Conservation (phyloP, 2,329 filamentous ascomycete genomes). For the Rutstroemia sydowiana region DNA sequence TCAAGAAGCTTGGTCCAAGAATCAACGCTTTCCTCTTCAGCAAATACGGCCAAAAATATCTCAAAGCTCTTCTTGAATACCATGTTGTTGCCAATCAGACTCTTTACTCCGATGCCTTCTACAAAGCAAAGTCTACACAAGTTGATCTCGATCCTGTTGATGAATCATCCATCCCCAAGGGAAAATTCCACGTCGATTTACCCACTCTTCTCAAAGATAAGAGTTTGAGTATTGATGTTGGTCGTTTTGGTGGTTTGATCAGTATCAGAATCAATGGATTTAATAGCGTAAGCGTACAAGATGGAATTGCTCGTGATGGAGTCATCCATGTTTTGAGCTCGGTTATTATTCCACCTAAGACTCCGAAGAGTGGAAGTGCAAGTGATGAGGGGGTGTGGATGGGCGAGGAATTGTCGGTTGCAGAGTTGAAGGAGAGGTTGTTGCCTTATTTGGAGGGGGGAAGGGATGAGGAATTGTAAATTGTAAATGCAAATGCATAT, state of each 20-base stretch:
- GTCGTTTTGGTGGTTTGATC: conserved; percentile 58
- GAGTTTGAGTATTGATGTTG: conserved; percentile 64
- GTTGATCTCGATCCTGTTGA: conserved; percentile 18
- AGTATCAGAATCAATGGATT: conserved; percentile 71
- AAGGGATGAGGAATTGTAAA: conserved; percentile 15
- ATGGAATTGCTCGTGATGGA: conserved; percentile 69
- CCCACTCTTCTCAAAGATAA: conserved; percentile 63
- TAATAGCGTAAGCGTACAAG: conserved; percentile 55
- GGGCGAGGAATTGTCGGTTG: conserved; percentile 47
- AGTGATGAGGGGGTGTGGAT: conserved; percentile 42
- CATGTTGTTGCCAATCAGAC: conserved; percentile 68
- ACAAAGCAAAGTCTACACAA: conserved; percentile 38
- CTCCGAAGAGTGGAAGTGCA: conserved; percentile 2
- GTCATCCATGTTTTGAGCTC: conserved; percentile 70
- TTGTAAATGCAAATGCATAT: background rate
- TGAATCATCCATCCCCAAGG: conserved; percentile 21
- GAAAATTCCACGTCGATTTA: conserved; percentile 56
- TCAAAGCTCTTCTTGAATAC: conserved; percentile 72
- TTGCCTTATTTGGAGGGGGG: conserved; percentile 13
- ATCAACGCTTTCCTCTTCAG: conserved; percentile 83
- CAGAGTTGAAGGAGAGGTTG: conserved; percentile 46
- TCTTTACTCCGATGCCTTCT: conserved; percentile 78
- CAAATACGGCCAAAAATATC: conserved; percentile 66
- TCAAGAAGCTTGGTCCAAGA: conserved; percentile 60
- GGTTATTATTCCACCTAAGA: conserved; percentile 67